Base-by-base conservation (phyloP, 192 early-diverging fungal species). In the Spizellomyces punctatus region DNA sequence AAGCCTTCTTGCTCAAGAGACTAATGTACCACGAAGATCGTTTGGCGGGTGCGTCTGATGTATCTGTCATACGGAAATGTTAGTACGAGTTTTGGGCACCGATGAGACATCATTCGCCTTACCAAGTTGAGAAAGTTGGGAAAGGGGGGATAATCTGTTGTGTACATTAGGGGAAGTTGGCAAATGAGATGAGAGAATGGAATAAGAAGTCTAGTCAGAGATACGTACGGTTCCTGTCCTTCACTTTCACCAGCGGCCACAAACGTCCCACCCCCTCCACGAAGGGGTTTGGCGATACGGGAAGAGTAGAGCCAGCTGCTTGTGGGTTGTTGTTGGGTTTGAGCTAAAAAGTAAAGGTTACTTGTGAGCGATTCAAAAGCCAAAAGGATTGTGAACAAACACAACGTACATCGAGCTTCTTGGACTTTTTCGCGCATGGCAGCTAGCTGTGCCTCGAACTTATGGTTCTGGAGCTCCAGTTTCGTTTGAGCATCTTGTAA, bases 221-320 rank as follows among this genome's bases (percentile, higher is more conserved):
- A 49, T 21, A 22, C 63, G 42, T 19, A 14, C 61, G 62, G 17
- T 10, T 14, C 69, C 27, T 66, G 12, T 21, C 72, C 74, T 6
- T 83, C 78, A 21, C 12, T 58, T 47, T 83, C 81, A n/a, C 78
- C 43, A 10, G 57, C 79, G 27, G 83, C 67, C 19, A 78, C 62
- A 36, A 72, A 52, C 9, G 50, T 46, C 54, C 59, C 76, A 64
- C 85, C 91, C 45, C 94, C 92, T 48, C 96, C 96, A 55, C 94
- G 88, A 71, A 98, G 77, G 61, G 95, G 96, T 83, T 96, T 96
- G 66, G 95, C 94, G 59, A 98, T 94, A 47, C 90, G 78, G 66
- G 89, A 89, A 62, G 90, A 92, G 72, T 81, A 76, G 43, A 86
- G 50, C 85, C 85, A 86, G 75, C 74, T 75, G 66, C 58, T 67